Evolutionary conservation across 306 rosid species (phyloP).

Genomic region (Datisca glomerata): DNA sequence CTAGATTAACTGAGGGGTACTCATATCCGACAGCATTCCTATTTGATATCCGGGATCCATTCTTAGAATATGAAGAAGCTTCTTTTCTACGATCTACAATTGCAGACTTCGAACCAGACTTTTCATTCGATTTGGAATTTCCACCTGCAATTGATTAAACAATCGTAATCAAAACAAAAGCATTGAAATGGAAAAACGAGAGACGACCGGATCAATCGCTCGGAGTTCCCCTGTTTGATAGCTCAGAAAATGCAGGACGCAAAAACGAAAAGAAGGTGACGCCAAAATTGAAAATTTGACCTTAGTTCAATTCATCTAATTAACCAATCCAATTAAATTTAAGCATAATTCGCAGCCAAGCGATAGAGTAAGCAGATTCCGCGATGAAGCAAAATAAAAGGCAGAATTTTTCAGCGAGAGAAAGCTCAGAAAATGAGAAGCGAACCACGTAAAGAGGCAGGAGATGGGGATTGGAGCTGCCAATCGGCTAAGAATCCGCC

Average conservation of each 20-base stretch:
- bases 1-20: constrained; percentile 40
- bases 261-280: neutral
- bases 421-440: neutral
- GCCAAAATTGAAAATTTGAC: neutral
- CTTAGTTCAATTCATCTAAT: neutral
- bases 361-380: neutral
- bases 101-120: constrained; percentile 31
- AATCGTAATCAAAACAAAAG: constrained; percentile 13
- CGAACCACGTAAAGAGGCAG: constrained; percentile 31
- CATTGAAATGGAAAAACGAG: constrained; percentile 2
- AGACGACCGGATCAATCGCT: too few relatives aligned
- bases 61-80: constrained; percentile 36
- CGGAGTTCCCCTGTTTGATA: too few relatives aligned
- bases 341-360: constrained; percentile 6
- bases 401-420: neutral
- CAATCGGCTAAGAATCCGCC: constrained; percentile 78
- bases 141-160: constrained; percentile 42
- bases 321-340: neutral
- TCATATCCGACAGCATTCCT: constrained; percentile 42
- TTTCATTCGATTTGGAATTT: constrained; percentile 18
- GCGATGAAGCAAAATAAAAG: neutral
- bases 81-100: constrained; percentile 22
- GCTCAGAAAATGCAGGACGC: neutral
- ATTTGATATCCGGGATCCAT: constrained; percentile 10
- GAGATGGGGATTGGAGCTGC: constrained; percentile 23